Base-by-base conservation (phyloP, 495 filamentous ascomycete genomes). In the Tuber calosporum region DNA sequence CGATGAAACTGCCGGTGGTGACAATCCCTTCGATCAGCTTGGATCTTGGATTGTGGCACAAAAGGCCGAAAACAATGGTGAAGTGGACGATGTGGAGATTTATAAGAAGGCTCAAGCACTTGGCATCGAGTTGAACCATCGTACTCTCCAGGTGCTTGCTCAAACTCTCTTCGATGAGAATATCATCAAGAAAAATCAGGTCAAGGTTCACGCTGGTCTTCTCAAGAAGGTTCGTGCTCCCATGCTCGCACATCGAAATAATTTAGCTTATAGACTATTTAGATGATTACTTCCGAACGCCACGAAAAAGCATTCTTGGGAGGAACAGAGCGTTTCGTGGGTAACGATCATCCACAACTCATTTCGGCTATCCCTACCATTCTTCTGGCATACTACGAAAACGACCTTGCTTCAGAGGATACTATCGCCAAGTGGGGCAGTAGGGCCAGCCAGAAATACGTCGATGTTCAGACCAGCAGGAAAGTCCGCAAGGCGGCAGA, bases 291-390 rank as follows among this genome's bases (percentile, higher is more conserved):
- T 36, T 92, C 92, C 38, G 95, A 99, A 80, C 89, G 90, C 72
- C 94, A 98, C 83, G 89, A 98, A 85, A 97, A 95, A 87, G 94
- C 95, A 70, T 90, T 99, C 83, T 89, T 99, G n/a, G 96, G 96
- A 80, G 95, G 95, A 73, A 93, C 91, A 43, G 95, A 99, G 84
- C 93, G 94, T 74, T 94, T 97, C 77, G 87, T 98, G 69, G 89
- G 92, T 83, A 90, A 90, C 79, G 90, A 96, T 43, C 88, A 91
- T 79, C 89, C 93, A 1, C 89, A 93, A 67, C 88, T 97, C 80
- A 87, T 92, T 72, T 83, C 89, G 42, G 87, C 92, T 84, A 86
- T 97, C 43, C 90, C 92, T 48, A 91, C 90, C 82, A 93, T 99
- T 77, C 87, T 98, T 73, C 86, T 95, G 79, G 86, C 88, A 77